These are phyloP conservation scores for Phytopythium cucurbitacearum DNA, from an alignment of 352 stramenopile species.

Conservation along the genomic window DNA sequence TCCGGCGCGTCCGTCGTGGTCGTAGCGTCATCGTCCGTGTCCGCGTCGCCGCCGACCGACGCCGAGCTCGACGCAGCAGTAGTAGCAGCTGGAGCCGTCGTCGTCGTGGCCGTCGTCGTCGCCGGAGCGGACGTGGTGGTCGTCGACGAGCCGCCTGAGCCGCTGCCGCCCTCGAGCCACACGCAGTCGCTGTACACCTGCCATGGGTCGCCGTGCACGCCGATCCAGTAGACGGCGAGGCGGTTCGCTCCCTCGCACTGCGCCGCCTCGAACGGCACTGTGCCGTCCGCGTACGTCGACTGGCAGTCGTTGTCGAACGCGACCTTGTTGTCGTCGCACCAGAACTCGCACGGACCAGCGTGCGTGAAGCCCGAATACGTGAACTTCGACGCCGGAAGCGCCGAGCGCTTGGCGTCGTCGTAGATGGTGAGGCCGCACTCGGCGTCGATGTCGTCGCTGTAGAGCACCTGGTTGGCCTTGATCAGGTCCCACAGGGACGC, in stretches of 20 bases:
- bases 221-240: conserved; percentile 57
- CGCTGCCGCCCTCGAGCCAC: conserved; percentile 24
- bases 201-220: conserved; percentile 41
- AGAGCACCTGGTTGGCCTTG: conserved; percentile 37
- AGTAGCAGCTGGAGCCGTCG: background rate
- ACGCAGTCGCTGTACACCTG: conserved; percentile 56
- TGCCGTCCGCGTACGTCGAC: conserved; percentile 27
- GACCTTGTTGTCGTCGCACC: conserved; percentile 54
- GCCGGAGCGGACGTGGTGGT: background rate
- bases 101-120: background rate
- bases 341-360: conserved; percentile 53
- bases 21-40: conserved; percentile 1
- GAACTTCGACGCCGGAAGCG: conserved; percentile 28
- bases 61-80: conserved; percentile 7
- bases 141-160: conserved; percentile 4
- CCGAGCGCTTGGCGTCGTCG: conserved; percentile 27
- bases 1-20: background rate
- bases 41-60: background rate
- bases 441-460: conserved; percentile 22
- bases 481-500: conserved; percentile 40
- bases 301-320: conserved; percentile 45
- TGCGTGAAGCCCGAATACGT: conserved; percentile 53
- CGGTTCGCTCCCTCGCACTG: conserved; percentile 40
- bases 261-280: conserved; percentile 34
- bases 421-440: conserved; percentile 35